Percentiles rank a stretch among this genome's conserved stretches.
phyloP scores from a whole-genome alignment of 352 stramenopile species.

The Globisporangium orthogonon region DNA sequence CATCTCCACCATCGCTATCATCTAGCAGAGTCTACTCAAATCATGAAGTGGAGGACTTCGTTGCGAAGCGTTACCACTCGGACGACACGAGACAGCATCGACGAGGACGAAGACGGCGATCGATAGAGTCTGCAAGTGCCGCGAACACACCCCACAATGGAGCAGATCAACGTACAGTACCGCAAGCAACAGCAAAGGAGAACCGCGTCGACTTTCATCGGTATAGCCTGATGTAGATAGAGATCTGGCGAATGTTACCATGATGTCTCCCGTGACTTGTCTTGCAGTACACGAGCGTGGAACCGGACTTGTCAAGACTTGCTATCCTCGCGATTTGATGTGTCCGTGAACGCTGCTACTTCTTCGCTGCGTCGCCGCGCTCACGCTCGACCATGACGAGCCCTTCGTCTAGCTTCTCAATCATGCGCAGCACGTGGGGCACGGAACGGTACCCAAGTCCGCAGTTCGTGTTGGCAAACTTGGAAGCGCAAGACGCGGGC shows the following conservation, averaged over 20 bases:
- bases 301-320: too few species aligned
- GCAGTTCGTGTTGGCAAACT: conserved; percentile 50
- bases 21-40: background rate
- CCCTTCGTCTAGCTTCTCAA: conserved; percentile 33
- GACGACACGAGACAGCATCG: background rate
- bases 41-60: background rate
- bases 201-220: conserved; percentile 13
- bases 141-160: background rate
- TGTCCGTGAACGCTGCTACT: background rate
- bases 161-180: background rate
- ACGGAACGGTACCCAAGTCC: conserved; percentile 65
- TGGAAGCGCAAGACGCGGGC: conserved; percentile 28
- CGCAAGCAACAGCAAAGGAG: background rate
- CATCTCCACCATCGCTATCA: conserved; percentile 18
- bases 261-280: too few species aligned
- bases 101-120: conserved; percentile 1
- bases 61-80: background rate
- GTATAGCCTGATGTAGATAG: conserved; percentile 8
- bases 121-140: background rate
- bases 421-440: conserved; percentile 53
- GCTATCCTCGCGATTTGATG: too few species aligned
- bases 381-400: conserved; percentile 32
- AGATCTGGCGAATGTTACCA: background rate
- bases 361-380: conserved; percentile 4
- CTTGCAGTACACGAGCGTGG: too few species aligned